phyloP scores from a whole-genome alignment of 257 asterid genomes.

The Penstemon davidsonii region DNA sequence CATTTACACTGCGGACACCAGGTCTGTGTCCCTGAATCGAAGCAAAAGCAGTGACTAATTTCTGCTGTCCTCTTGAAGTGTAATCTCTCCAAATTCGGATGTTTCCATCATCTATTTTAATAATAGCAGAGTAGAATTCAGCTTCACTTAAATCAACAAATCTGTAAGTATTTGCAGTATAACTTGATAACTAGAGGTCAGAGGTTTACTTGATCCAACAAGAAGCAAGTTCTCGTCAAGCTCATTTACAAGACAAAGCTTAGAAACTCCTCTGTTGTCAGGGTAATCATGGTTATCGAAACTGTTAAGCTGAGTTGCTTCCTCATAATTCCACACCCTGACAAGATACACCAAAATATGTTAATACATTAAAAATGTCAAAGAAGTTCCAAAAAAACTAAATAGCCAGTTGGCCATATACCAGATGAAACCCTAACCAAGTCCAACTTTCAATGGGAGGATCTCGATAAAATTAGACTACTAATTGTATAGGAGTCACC shows the following conservation, averaged over 20 bases:
- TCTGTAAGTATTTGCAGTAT: neutral
- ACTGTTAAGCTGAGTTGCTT: constrained; percentile 78
- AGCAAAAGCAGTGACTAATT: constrained; percentile 82
- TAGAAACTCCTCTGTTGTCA: constrained; percentile 77
- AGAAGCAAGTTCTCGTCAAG: constrained; percentile 92
- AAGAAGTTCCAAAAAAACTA: neutral
- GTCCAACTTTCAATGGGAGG: neutral
- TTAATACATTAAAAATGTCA: constrained; percentile 7
- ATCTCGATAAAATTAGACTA: neutral
- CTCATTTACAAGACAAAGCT: constrained; percentile 90
- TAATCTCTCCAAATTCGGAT: constrained; percentile 95
- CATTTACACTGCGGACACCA: constrained; percentile 80
- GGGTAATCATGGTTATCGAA: constrained; percentile 88
- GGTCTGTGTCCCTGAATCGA: constrained; percentile 89
- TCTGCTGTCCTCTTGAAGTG: constrained; percentile 67
- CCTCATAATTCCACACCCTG: constrained; percentile 65
- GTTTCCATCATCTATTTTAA: constrained; percentile 75
- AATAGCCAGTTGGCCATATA: neutral
- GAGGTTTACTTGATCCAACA: constrained; percentile 88
- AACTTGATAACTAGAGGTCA: constrained; percentile 24
- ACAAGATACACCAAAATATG: constrained; percentile 14
- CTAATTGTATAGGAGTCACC: neutral
- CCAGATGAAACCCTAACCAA: neutral
- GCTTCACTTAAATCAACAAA: constrained; percentile 14
- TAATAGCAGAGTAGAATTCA: constrained; percentile 24